Evolutionary conservation across 768 basidiomycete species (phyloP), one percentile per base, ranked within the genome.

Genomic region (Tubosaeta sp.): DNA sequence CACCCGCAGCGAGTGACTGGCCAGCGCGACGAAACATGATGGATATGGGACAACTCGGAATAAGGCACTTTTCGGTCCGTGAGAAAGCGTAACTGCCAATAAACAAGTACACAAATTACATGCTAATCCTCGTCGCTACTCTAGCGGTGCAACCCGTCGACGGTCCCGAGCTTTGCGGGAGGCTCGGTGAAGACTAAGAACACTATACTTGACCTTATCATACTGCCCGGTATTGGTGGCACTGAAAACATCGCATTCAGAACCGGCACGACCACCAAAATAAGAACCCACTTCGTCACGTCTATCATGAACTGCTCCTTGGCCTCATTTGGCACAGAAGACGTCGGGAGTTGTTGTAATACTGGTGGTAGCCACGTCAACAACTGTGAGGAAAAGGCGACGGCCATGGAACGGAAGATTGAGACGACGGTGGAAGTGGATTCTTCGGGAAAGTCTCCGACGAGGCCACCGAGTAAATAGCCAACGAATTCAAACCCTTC

Each of bases 381-480:
- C 40, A 94, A 66, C 62, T 86, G 83, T 7, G 73, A 63, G 2
- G 86, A 76, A 83, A 88, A 91, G n/a, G 82, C 62, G 32, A 73
- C 69, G 24, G 84, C 76, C 46, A 93, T 67, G 12, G 79, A 76
- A 14, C 90, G 80, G 67, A 95, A 80, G 54, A 97, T 84, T 3
- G 86, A 81, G 49, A 91, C 82, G 40, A 94, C 84, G 31, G 73
- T 65, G 9, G 87, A 76, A 6, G 83, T 75, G 3, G 84, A 79
- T 52, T 97, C 95, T 63, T 92, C 92, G 4, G 91, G 90, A 66
- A 94, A 98, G 54, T 88, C 86, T 19, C 87, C 84, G 4, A 90
- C 83, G 24, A 97, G 74, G 4, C 96, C 95, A 18, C 76, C 71
- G 46, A 98, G 72, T 25, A 93, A 66, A 55, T 81, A 81, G 13